These are phyloP conservation scores for Coniochaeta pulveracea DNA, from an alignment of 2,329 filamentous ascomycete species.

Conservation along the genomic window DNA sequence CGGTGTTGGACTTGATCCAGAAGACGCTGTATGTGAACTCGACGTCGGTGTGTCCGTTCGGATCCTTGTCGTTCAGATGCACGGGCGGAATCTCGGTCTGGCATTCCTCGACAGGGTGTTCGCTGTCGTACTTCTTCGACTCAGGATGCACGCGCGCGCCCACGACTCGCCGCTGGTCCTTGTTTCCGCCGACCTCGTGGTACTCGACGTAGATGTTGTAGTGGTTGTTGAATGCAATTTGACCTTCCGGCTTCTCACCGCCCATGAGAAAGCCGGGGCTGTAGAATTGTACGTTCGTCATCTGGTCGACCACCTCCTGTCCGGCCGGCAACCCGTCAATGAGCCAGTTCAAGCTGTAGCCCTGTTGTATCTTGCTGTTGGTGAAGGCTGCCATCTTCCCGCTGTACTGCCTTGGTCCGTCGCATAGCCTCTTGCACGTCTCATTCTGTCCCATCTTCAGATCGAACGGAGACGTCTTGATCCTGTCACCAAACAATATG, in stretches of 20 bases:
- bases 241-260: slow-evolving; percentile 36
- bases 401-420: slow-evolving; percentile 50
- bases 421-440: slow-evolving; percentile 73
- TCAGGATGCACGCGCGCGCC: slow-evolving; percentile 80
- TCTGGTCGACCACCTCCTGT: slow-evolving; percentile 66
- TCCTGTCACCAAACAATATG: slow-evolving; percentile 94
- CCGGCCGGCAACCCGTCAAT: slow-evolving; percentile 90
- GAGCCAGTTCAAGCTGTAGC: slow-evolving; percentile 90
- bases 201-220: slow-evolving; percentile 93
- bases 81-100: slow-evolving; percentile 43
- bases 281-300: slow-evolving; percentile 72
- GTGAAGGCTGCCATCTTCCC: slow-evolving; percentile 63
- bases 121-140: slow-evolving; percentile 48
- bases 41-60: slow-evolving; percentile 48
- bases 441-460: slow-evolving; percentile 80
- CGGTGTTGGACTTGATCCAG: slow-evolving; percentile 75
- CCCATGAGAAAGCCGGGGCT: slow-evolving; percentile 85
- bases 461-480: slow-evolving; percentile 92
- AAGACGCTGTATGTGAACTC: slow-evolving; percentile 87
- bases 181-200: slow-evolving; percentile 59
- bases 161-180: slow-evolving; percentile 72
- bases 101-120: slow-evolving; percentile 51
- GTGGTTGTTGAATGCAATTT: slow-evolving; percentile 74
- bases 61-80: slow-evolving; percentile 48
- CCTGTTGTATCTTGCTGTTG: slow-evolving; percentile 69